Evolutionary conservation across 495 filamentous ascomycete genomes (phyloP).

Genomic region (Tirmania nivea): DNA sequence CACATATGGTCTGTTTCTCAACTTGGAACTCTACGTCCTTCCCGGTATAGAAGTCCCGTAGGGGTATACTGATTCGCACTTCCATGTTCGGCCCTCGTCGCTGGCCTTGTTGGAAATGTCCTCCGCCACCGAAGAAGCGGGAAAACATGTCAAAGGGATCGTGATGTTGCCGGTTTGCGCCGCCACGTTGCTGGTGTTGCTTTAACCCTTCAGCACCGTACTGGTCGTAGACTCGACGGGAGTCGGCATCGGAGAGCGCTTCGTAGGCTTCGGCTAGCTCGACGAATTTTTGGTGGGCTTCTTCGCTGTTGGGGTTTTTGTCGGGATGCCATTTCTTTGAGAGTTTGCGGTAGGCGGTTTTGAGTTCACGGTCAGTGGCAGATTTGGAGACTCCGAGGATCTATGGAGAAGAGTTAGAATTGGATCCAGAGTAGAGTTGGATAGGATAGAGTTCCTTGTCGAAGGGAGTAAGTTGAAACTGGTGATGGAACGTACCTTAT

Average conservation of each 20-base stretch:
- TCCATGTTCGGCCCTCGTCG: constrained; percentile 80
- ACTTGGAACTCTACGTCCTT: constrained; percentile 62
- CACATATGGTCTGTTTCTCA: constrained; percentile 89
- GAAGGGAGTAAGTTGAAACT: not conserved
- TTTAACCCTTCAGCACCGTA: constrained; percentile 81
- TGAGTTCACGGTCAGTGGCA: constrained; percentile 78
- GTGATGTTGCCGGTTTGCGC: constrained; percentile 35
- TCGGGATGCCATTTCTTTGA: constrained; percentile 96
- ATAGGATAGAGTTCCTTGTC: not conserved
- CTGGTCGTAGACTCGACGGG: constrained; percentile 83
- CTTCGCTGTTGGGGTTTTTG: constrained; percentile 71
- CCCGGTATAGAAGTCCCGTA: constrained; percentile 88
- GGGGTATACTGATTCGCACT: constrained; percentile 56
- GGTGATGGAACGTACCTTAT: constrained; percentile 36
- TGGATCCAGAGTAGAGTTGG: not conserved
- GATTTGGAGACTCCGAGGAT: constrained; percentile 60
- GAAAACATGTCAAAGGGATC: constrained; percentile 96
- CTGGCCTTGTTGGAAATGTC: constrained; percentile 55
- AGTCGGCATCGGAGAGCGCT: constrained; percentile 58
- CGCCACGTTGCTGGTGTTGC: constrained; percentile 55
- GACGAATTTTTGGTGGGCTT: constrained; percentile 86
- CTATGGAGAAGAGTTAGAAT: constrained; percentile 19
- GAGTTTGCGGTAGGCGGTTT: constrained; percentile 77
- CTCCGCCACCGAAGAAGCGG: constrained; percentile 66
- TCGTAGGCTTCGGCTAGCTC: constrained; percentile 94